phyloP scores from a whole-genome alignment of 192 early-diverging fungal genomes.

The Blastocladiella britannica region DNA sequence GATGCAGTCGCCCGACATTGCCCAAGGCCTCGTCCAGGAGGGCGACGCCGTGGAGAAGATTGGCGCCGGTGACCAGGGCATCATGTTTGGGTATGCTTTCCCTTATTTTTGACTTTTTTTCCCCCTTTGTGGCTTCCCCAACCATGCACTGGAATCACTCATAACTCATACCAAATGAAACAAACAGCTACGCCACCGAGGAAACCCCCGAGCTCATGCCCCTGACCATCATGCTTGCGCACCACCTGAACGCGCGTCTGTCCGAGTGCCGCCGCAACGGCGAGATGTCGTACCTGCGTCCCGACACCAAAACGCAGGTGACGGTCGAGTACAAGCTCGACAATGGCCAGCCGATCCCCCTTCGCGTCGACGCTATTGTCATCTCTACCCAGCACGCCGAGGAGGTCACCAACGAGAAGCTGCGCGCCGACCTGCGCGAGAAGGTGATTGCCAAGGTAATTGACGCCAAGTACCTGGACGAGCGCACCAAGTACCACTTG shows the following conservation, averaged over 20 bases:
- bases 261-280: conserved; percentile 85
- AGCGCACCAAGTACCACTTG: conserved; percentile 81
- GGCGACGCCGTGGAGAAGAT: conserved; percentile 81
- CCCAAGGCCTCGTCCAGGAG: conserved; percentile 89
- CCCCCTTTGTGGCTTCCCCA: no score
- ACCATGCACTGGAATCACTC: no score
- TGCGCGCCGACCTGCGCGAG: conserved; percentile 72
- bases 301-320: conserved; percentile 99
- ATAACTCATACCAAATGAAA: no score
- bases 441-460: conserved; percentile 84
- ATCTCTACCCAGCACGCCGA: conserved; percentile 91
- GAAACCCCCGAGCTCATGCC: conserved; percentile 99
- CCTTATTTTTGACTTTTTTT: conserved; percentile 4
- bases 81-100: conserved; percentile 73
- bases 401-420: conserved; percentile 63
- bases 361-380: conserved; percentile 91
- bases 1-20: conserved; percentile 99
- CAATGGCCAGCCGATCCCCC: conserved; percentile 78
- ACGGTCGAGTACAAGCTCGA: conserved; percentile 97
- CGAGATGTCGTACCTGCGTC: conserved; percentile 77
- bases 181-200: conserved; percentile 98
- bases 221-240: conserved; percentile 76
- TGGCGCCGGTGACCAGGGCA: conserved; percentile 98
- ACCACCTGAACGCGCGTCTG: conserved; percentile 95
- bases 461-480: conserved; percentile 70